These are phyloP conservation scores for Sarocladium strictum DNA, from an alignment of 2,329 filamentous ascomycete species.

Conservation along the genomic window DNA sequence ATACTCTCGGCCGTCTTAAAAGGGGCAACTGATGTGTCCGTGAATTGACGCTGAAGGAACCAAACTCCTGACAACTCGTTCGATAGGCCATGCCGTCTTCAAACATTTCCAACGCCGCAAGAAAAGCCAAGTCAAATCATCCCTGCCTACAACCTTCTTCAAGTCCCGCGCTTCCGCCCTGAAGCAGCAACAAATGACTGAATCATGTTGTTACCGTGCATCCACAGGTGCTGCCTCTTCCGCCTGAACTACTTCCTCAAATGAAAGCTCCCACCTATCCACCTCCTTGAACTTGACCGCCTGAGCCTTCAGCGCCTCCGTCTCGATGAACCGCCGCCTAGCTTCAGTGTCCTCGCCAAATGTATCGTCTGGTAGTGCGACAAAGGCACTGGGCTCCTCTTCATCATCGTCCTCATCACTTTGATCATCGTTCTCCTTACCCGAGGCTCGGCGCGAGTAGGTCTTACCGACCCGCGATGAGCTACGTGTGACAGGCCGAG, in stretches of 20 bases:
- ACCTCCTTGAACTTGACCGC: constrained; percentile 62
- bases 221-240: constrained; percentile 41
- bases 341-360: constrained; percentile 29
- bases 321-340: constrained; percentile 31
- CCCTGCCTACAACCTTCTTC: no score
- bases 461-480: constrained; percentile 29
- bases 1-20: neutral
- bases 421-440: constrained; percentile 51
- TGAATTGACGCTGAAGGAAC: constrained; percentile 3
- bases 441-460: constrained; percentile 45
- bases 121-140: neutral
- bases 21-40: constrained; percentile 3
- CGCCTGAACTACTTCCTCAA: constrained; percentile 52
- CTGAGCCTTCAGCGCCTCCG: constrained; percentile 52
- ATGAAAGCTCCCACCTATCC: constrained; percentile 62
- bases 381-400: constrained; percentile 33
- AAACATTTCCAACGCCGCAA: neutral
- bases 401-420: constrained; percentile 26
- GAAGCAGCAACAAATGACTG: neutral
- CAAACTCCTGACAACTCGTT: neutral
- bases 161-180: no score
- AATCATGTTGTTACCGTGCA: constrained; percentile 36
- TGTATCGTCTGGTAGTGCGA: constrained; percentile 39
- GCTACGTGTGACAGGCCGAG: constrained; percentile 19
- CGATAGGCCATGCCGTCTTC: neutral